A percentile compares a stretch with the other conserved stretches of the same genome.
phyloP scores from a whole-genome alignment of 805 yeast species.

The Ogataea naganishii region DNA sequence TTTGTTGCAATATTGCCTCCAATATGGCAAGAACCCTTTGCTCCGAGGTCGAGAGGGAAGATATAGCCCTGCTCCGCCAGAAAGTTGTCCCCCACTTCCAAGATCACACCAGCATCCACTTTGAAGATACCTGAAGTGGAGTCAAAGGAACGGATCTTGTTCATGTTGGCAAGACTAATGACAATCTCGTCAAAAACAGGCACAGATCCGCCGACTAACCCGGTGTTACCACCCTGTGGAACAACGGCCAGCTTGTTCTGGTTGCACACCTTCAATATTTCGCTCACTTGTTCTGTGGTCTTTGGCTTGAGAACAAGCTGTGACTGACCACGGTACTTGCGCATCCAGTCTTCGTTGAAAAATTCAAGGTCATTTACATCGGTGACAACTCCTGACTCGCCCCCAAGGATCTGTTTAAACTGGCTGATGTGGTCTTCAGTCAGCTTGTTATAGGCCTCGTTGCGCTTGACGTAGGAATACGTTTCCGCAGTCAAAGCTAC shows the following conservation, averaged over 20 bases:
- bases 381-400: constrained; percentile 38
- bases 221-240: constrained; percentile 97
- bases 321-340: constrained; percentile 86
- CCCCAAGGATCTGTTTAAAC: constrained; percentile 53
- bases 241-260: constrained; percentile 73
- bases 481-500: constrained; percentile 59
- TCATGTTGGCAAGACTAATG: constrained; percentile 59
- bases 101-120: constrained; percentile 83
- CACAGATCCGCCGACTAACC: constrained; percentile 88
- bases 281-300: constrained; percentile 65
- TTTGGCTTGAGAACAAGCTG: constrained; percentile 75
- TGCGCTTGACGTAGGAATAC: constrained; percentile 51
- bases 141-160: constrained; percentile 78
- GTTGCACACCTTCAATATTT: constrained; percentile 74
- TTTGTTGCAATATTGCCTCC: constrained; percentile 95
- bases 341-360: constrained; percentile 91
- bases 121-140: constrained; percentile 75
- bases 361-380: constrained; percentile 56
- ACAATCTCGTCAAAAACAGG: constrained; percentile 90
- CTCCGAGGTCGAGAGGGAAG: constrained; percentile 91
- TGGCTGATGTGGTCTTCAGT: constrained; percentile 46
- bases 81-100: constrained; percentile 76
- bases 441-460: constrained; percentile 41
- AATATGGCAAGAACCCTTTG: constrained; percentile 93
- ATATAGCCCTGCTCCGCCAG: constrained; percentile 78